A percentile compares a stretch with the other conserved stretches of the same genome.
phyloP scores from a whole-genome alignment of 345 rosid genomes.

The Salix koriyanagi region DNA sequence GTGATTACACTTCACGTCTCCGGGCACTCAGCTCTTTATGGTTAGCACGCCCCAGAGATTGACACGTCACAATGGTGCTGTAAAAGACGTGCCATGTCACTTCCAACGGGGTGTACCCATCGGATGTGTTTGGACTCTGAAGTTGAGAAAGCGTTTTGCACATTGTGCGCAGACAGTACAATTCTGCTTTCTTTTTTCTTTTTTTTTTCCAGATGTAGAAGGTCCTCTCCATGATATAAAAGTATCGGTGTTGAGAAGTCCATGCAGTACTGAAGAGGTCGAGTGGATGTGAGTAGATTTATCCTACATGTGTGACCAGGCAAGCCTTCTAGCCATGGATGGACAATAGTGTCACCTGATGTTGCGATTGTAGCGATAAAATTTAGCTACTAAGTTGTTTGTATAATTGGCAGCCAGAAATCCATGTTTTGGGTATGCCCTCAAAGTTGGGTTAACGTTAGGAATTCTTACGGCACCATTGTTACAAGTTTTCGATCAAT shows the following conservation, averaged over 20 bases:
- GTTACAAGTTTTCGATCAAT: background rate
- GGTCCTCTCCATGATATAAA: background rate
- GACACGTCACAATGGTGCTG: constrained; percentile 5
- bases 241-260: background rate
- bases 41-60: constrained; percentile 83
- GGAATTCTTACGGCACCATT: background rate
- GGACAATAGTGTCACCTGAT: background rate
- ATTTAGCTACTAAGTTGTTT: background rate
- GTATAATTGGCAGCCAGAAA: background rate
- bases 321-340: background rate
- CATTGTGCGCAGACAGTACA: background rate
- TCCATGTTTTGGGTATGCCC: background rate
- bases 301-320: background rate
- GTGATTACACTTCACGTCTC: constrained; percentile 69
- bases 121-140: background rate
- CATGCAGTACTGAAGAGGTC: background rate
- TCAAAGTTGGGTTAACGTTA: background rate
- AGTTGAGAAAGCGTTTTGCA: background rate
- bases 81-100: background rate
- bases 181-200: background rate
- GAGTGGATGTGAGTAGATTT: constrained; percentile 6
- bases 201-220: background rate
- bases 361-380: background rate
- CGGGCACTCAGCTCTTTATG: constrained; percentile 92
- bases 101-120: background rate